phyloP scores from a whole-genome alignment of 345 rosid genomes.

The Erodium maritimum region DNA sequence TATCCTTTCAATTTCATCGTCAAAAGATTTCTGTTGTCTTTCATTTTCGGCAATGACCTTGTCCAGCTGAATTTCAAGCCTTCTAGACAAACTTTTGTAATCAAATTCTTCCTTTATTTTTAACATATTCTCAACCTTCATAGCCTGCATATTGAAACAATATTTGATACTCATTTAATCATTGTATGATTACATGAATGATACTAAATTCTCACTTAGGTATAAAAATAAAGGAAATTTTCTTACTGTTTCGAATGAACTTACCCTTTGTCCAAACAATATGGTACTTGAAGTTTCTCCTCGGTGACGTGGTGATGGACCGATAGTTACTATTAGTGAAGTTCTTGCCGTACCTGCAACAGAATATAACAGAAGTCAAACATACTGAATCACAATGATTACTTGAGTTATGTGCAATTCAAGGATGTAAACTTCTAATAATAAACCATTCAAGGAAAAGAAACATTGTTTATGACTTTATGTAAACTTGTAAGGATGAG shows the following conservation, averaged over 20 bases:
- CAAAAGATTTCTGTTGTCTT: constrained; percentile 82
- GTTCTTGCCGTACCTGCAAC: constrained; percentile 84
- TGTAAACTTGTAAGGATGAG: too few species aligned
- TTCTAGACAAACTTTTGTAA: constrained; percentile 90
- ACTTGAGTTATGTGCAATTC: too few species aligned
- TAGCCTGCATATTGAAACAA: constrained; percentile 44
- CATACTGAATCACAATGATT: too few species aligned
- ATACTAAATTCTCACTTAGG: too few species aligned
- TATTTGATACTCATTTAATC: too few species aligned
- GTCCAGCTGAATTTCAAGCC: constrained; percentile 80
- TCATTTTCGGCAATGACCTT: constrained; percentile 90
- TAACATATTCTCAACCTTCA: constrained; percentile 99
- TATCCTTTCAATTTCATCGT: constrained; percentile 75
- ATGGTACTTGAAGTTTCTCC: constrained; percentile 98
- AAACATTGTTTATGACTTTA: too few species aligned
- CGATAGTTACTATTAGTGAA: constrained; percentile 82
- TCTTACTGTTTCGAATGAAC: constrained; percentile 7
- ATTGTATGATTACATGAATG: too few species aligned
- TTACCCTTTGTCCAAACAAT: constrained; percentile 98
- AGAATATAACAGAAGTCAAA: too few species aligned
- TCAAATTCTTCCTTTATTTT: constrained; percentile 98
- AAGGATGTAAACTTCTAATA: too few species aligned
- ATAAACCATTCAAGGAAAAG: too few species aligned
- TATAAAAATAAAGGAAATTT: too few species aligned
- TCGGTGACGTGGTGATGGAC: constrained; percentile 98